These are phyloP conservation scores for Solanum sejunctum DNA, from an alignment of 257 asterid species.

Conservation along the genomic window DNA sequence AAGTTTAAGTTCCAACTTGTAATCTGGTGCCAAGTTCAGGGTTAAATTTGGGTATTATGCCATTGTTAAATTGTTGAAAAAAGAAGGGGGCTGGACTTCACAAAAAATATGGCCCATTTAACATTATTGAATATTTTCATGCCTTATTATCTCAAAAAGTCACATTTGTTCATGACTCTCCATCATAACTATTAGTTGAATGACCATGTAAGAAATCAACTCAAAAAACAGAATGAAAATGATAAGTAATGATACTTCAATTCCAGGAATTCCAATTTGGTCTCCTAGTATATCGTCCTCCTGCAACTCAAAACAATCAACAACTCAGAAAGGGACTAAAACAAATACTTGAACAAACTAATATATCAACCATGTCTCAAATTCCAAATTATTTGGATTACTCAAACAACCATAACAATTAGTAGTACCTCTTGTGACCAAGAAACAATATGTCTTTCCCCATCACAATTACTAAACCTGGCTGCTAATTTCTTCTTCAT, in stretches of 20 bases:
- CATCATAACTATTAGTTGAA: too few species aligned
- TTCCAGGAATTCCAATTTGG: slow-evolving; percentile 77
- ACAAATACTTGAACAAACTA: not conserved
- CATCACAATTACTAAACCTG: not conserved
- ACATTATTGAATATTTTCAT: not conserved
- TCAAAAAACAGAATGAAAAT: not conserved
- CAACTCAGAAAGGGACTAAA: not conserved
- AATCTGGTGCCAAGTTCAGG: too few species aligned
- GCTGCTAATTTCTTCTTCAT: slow-evolving; percentile 36
- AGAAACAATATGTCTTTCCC: slow-evolving; percentile 80
- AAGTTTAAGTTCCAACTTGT: too few species aligned
- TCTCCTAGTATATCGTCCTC: slow-evolving; percentile 91
- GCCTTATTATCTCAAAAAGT: too few species aligned
- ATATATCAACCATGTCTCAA: not conserved
- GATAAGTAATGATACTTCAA: slow-evolving; percentile 47
- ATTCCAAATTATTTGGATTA: not conserved
- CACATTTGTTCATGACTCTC: too few species aligned
- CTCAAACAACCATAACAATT: not conserved
- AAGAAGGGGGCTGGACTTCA: too few species aligned
- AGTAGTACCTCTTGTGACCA: slow-evolving; percentile 86
- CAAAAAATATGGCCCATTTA: not conserved
- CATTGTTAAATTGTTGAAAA: too few species aligned
- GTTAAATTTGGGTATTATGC: too few species aligned
- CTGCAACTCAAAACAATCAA: slow-evolving; percentile 26
- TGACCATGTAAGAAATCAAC: too few species aligned